Evolutionary conservation across 306 rosid genomes (phyloP).

Genomic region (Prunus mira): DNA sequence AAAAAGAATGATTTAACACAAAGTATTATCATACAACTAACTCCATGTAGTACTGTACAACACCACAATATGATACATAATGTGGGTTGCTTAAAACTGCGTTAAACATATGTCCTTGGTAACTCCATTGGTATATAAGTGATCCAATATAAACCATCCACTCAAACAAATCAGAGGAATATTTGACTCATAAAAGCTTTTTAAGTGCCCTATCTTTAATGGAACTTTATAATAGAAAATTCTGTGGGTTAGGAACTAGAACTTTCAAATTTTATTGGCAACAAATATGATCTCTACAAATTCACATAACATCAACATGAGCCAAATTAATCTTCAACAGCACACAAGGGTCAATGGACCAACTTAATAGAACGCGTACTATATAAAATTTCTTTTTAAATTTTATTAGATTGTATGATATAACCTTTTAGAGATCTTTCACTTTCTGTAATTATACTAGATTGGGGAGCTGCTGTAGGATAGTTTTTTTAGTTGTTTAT

Average conservation of each 20-base stretch:
- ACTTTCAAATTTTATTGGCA: neutral
- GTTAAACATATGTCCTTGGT: neutral
- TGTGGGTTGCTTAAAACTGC: neutral
- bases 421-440: too few relatives aligned
- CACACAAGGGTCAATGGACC: neutral
- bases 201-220: neutral
- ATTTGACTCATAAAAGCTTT: neutral
- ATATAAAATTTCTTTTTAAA: neutral
- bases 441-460: too few relatives aligned
- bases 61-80: neutral
- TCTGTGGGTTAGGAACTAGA: neutral
- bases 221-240: neutral
- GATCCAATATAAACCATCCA: neutral
- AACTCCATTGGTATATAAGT: neutral
- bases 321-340: neutral
- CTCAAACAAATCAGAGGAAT: neutral
- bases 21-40: neutral
- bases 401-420: too few relatives aligned
- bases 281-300: neutral
- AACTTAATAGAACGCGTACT: neutral
- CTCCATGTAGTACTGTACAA: neutral
- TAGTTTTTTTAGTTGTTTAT: too few relatives aligned
- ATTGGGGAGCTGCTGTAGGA: too few relatives aligned
- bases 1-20: neutral
- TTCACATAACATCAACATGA: neutral